Evolutionary conservation across 164 flowering plant species (phyloP).

Genomic region (Stephania yunnanensis): DNA sequence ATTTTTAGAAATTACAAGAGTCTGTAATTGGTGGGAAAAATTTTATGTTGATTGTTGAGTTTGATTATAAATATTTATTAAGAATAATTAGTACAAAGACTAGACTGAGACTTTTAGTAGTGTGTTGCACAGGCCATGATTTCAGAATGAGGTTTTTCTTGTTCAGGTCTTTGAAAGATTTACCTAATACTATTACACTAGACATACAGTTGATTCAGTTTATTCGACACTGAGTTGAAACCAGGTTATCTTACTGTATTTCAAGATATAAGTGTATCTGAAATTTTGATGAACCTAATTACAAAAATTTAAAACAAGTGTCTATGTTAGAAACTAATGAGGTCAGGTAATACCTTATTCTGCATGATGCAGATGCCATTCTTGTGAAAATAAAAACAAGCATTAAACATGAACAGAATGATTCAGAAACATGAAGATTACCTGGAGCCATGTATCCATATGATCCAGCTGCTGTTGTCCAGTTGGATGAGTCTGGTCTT

Average conservation of each 20-base stretch:
- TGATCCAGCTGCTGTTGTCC: conserved; percentile 53
- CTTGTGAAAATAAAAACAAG: neutral
- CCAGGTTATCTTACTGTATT: neutral
- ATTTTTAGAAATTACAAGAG: too few species aligned
- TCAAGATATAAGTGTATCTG: neutral
- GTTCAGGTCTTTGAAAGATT: neutral
- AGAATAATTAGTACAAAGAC: too few species aligned
- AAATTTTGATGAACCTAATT: neutral
- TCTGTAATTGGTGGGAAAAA: too few species aligned
- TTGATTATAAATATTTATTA: too few species aligned
- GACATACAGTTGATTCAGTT: neutral
- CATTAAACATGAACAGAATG: neutral
- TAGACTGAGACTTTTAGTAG: too few species aligned
- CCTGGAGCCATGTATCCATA: conserved; percentile 78
- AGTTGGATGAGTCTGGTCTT: conserved; percentile 39
- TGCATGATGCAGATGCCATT: neutral
- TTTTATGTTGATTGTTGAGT: too few species aligned
- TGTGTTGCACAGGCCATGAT: too few species aligned
- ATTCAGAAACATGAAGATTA: conserved; percentile 9
- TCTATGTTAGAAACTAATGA: neutral
- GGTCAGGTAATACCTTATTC: neutral
- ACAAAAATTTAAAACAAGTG: neutral
- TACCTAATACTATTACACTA: neutral
- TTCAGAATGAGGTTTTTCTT: too few species aligned
- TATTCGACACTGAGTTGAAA: neutral